These are phyloP conservation scores for Meyerozyma sp. DNA, from an alignment of 1,139 yeast genomes.

Conservation along the genomic window DNA sequence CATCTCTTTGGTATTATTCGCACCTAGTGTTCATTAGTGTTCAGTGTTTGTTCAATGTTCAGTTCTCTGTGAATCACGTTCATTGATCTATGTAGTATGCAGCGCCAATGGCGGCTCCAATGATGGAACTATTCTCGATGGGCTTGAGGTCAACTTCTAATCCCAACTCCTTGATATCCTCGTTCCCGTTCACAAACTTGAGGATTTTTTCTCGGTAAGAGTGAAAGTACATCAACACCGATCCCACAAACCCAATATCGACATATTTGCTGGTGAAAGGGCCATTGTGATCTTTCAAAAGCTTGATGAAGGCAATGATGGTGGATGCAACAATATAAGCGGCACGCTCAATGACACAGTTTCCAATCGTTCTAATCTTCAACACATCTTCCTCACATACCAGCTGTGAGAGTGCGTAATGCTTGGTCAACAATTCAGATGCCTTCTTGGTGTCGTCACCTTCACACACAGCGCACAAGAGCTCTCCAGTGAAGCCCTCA, in stretches of 20 bases:
- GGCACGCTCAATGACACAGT: constrained; percentile 30
- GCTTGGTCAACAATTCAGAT: constrained; percentile 14
- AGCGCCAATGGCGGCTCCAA: constrained; percentile 48
- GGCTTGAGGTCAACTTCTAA: constrained; percentile 32
- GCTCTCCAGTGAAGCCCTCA: constrained; percentile 38
- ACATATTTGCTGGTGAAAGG: constrained; percentile 7
- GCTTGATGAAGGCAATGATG: constrained; percentile 30
- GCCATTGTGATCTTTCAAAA: constrained; percentile 26
- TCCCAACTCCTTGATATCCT: constrained; percentile 21
- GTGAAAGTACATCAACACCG: constrained; percentile 34
- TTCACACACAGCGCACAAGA: constrained; percentile 35
- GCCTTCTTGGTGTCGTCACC: constrained; percentile 13
- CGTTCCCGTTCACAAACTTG: constrained; percentile 24
- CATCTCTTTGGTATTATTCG: too few relatives aligned
- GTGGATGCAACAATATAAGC: constrained; percentile 38
- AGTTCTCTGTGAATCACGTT: background rate
- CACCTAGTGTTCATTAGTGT: too few relatives aligned
- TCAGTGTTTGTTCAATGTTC: background rate
- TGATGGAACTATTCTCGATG: constrained; percentile 39
- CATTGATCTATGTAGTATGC: constrained; percentile 22
- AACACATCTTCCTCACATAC: constrained; percentile 21
- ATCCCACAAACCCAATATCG: constrained; percentile 41
- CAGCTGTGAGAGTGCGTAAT: constrained; percentile 12
- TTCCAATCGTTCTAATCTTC: constrained; percentile 22
- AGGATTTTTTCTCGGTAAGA: constrained; percentile 27